A percentile compares a stretch with the other conserved stretches of the same genome.
These are phyloP conservation scores for Domatiomyces catenatus DNA, from an alignment of 2,329 filamentous ascomycete species.

Conservation along the genomic window DNA sequence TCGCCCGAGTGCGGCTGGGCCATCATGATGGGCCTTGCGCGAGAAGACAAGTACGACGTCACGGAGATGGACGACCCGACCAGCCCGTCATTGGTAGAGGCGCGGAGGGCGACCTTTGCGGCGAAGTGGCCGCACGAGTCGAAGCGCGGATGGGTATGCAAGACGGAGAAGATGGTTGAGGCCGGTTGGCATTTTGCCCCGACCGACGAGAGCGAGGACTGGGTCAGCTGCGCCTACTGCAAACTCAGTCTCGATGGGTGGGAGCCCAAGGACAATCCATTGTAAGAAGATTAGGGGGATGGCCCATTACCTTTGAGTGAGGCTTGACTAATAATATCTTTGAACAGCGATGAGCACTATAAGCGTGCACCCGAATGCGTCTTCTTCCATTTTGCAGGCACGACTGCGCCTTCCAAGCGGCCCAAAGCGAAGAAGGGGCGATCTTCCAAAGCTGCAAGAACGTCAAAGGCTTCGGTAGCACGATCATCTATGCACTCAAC, in stretches of 20 bases:
- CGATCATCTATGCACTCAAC: slow-evolving; percentile 42
- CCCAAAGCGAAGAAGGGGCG: slow-evolving; percentile 36
- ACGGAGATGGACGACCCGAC: slow-evolving; percentile 56
- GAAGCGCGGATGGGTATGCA: slow-evolving; percentile 80
- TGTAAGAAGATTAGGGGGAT: slow-evolving; percentile 35
- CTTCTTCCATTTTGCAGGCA: slow-evolving; percentile 60
- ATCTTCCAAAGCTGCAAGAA: slow-evolving; percentile 39
- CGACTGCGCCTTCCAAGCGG: slow-evolving; percentile 39
- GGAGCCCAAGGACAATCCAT: slow-evolving; percentile 82
- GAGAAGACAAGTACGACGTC: slow-evolving; percentile 46
- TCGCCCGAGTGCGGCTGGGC: slow-evolving; percentile 78
- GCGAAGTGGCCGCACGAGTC: slow-evolving; percentile 75
- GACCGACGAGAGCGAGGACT: slow-evolving; percentile 66
- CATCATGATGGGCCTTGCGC: slow-evolving; percentile 47
- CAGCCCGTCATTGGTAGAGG: slow-evolving; percentile 54
- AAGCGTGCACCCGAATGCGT: slow-evolving; percentile 62
- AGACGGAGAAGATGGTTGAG: slow-evolving; percentile 77
- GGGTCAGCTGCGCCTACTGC: slow-evolving; percentile 84
- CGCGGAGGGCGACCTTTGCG: slow-evolving; percentile 70
- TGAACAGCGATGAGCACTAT: slow-evolving; percentile 68
- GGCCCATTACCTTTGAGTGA: background rate
- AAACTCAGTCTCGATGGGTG: slow-evolving; percentile 79
- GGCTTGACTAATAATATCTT: background rate
- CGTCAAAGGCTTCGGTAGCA: slow-evolving; percentile 48
- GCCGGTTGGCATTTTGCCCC: slow-evolving; percentile 93